Conservation (phyloP, 2,329 filamentous ascomycete species). For the Neofusicoccum laricinum region DNA sequence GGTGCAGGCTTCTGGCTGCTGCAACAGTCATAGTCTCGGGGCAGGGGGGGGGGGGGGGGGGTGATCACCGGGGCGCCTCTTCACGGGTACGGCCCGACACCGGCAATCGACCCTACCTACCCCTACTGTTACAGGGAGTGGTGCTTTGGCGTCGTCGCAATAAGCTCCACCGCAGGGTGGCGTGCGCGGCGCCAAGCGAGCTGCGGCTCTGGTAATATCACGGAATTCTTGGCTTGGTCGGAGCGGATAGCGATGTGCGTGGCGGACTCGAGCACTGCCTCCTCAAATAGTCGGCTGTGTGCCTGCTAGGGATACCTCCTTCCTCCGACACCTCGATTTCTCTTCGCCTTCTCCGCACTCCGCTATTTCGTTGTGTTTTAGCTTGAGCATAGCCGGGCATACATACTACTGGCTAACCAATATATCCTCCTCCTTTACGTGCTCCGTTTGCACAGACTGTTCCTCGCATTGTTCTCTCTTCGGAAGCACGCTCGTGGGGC, state of each 20-base stretch:
- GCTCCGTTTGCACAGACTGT: background rate
- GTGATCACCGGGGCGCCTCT: constrained; percentile 1
- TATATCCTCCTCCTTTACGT: background rate
- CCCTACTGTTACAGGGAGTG: background rate
- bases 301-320: background rate
- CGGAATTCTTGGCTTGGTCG: constrained; percentile 5
- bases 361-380: background rate
- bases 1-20: background rate
- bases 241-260: background rate
- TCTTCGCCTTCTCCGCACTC: background rate
- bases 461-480: background rate
- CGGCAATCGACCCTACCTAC: background rate
- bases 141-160: constrained; percentile 8
- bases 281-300: background rate
- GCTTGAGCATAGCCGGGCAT: background rate
- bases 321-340: background rate
- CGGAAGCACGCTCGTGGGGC: constrained; percentile 1
- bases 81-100: constrained; percentile 11
- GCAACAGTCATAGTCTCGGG: constrained; percentile 8
- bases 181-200: constrained; percentile 1
- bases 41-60: constrained; percentile 8
- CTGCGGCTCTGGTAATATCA: constrained; percentile 13
- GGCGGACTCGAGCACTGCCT: constrained; percentile 7
- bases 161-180: constrained; percentile 10
- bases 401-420: background rate